phyloP scores from a whole-genome alignment of 768 basidiomycete genomes.

The Sutorius australiensis region DNA sequence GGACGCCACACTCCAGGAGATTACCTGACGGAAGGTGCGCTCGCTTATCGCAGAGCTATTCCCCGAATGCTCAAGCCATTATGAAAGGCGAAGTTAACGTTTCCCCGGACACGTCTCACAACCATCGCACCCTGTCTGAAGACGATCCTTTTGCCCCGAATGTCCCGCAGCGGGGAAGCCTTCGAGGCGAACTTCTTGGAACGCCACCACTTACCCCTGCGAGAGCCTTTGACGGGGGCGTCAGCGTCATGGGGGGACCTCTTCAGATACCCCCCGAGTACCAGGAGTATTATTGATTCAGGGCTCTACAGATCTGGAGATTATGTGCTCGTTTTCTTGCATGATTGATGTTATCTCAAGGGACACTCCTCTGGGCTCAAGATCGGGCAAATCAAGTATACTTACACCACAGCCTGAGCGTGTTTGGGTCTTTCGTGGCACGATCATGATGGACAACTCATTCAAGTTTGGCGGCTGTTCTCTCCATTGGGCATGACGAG shows the following conservation, averaged over 20 bases:
- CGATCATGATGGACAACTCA: too few relatives aligned
- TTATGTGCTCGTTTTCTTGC: background rate
- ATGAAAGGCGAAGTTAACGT: background rate
- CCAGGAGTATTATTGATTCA: background rate
- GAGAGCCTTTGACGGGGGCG: constrained; percentile 4
- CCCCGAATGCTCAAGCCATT: background rate
- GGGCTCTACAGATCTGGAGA: background rate
- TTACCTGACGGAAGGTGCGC: background rate
- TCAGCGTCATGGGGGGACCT: background rate
- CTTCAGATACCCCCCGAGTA: constrained; percentile 1
- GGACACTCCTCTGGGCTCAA: background rate
- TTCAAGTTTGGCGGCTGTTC: too few relatives aligned
- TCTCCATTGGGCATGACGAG: too few relatives aligned
- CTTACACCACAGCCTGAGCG: too few relatives aligned
- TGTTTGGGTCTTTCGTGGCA: too few relatives aligned
- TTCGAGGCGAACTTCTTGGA: background rate
- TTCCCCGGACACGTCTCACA: background rate
- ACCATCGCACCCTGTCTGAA: background rate
- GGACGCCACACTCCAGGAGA: background rate
- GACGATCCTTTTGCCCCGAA: background rate
- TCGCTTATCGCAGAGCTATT: background rate
- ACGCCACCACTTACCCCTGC: background rate
- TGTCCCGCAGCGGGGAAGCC: background rate
- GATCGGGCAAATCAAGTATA: background rate
- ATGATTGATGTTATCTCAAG: background rate